Conservation (phyloP, 177 flowering plant species). For the Tripterygium wilfordii region DNA sequence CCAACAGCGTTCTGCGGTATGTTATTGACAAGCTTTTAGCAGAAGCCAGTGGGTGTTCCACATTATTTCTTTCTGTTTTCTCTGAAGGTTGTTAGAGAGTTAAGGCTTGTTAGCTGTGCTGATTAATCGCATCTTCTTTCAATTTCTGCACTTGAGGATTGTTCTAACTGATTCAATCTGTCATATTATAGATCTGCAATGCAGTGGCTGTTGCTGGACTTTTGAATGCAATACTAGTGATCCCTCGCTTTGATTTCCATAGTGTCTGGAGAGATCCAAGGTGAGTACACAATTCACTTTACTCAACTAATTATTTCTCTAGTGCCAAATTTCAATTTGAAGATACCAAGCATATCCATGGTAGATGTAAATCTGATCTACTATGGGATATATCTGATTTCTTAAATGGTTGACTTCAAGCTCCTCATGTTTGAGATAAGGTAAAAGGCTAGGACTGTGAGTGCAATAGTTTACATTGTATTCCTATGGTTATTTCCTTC, state of each 20-base stretch:
- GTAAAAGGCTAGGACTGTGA: no score
- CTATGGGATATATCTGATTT: no score
- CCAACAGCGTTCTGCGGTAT: constrained; percentile 93
- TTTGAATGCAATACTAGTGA: constrained; percentile 64
- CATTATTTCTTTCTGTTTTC: background rate
- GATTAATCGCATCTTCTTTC: background rate
- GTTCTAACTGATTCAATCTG: constrained; percentile 4
- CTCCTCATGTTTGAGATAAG: no score
- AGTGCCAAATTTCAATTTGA: background rate
- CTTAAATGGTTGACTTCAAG: no score
- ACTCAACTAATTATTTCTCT: background rate
- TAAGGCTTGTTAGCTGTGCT: background rate
- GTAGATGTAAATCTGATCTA: no score
- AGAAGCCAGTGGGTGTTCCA: background rate
- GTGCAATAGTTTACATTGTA: no score
- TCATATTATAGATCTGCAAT: constrained; percentile 64
- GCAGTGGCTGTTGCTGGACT: constrained; percentile 88
- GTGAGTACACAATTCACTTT: constrained; percentile 19
- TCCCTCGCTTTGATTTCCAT: constrained; percentile 59
- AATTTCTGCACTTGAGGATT: background rate
- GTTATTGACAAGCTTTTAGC: constrained; percentile 3
- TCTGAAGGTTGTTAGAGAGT: background rate
- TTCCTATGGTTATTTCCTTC: no score
- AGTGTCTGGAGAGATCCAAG: constrained; percentile 72
- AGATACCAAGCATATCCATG: background rate